Conservation (phyloP, 169 alveolate genomes). For the Plasmodium blacklocki region DNA sequence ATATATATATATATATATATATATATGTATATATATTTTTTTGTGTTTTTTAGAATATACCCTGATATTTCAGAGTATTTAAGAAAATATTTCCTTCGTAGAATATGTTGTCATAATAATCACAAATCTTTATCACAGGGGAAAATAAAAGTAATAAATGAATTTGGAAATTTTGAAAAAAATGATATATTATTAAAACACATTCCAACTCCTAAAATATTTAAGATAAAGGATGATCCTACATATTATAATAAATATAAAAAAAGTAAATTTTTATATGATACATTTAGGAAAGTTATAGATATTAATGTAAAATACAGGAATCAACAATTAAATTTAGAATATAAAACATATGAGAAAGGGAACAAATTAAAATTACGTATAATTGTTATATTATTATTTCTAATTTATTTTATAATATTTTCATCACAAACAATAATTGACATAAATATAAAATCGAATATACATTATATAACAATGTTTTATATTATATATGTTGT, state of each 20-base stretch:
- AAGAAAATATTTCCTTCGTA: constrained; percentile 1
- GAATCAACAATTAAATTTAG: constrained; percentile 75
- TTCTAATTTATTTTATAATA: constrained; percentile 20
- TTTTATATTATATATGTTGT: constrained; percentile 11
- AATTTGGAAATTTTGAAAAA: background rate
- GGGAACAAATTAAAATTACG: constrained; percentile 53
- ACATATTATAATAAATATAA: constrained; percentile 15
- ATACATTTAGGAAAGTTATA: constrained; percentile 24
- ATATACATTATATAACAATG: background rate
- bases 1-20: background rate
- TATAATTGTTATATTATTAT: constrained; percentile 31
- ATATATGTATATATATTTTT: no score
- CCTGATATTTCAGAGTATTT: constrained; percentile 46
- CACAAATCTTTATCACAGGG: background rate
- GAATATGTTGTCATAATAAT: background rate
- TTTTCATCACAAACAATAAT: constrained; percentile 19
- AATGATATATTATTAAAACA: constrained; percentile 17
- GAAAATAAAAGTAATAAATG: background rate
- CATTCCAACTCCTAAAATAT: constrained; percentile 45
- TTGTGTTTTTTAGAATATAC: constrained; percentile 36
- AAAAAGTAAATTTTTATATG: constrained; percentile 29
- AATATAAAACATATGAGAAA: constrained; percentile 74
- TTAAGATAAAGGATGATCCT: constrained; percentile 41
- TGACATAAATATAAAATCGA: background rate
- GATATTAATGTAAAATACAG: constrained; percentile 52